Evolutionary conservation across 306 rosid genomes (phyloP).

Genomic region (Biancaea sappan): DNA sequence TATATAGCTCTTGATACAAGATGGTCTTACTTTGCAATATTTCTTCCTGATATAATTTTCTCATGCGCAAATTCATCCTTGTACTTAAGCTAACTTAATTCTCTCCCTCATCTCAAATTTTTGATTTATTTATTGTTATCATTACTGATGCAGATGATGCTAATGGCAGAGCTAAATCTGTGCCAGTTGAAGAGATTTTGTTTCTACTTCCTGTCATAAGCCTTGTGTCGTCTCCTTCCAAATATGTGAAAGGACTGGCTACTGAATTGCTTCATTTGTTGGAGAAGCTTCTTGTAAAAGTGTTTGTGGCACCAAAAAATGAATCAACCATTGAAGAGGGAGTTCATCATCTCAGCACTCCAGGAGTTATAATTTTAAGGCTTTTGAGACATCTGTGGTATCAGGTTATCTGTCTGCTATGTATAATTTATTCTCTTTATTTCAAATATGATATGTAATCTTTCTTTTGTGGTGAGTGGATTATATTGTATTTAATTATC

Average conservation of each 20-base stretch:
- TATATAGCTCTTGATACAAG: background rate
- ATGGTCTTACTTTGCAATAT: constrained; percentile 14
- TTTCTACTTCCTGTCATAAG: constrained; percentile 76
- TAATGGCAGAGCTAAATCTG: constrained; percentile 41
- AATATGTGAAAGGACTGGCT: constrained; percentile 69
- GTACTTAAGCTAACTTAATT: constrained; percentile 14
- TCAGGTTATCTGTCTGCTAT: constrained; percentile 59
- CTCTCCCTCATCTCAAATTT: constrained; percentile 28
- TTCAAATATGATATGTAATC: constrained; percentile 16
- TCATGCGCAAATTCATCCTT: constrained; percentile 20
- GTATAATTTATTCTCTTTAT: constrained; percentile 24
- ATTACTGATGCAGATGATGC: constrained; percentile 57
- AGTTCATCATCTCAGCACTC: constrained; percentile 58
- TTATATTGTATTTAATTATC: constrained; percentile 7
- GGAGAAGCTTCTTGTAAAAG: constrained; percentile 62
- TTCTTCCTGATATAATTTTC: constrained; percentile 20
- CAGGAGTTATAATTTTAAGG: constrained; percentile 65
- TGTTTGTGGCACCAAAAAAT: constrained; percentile 40
- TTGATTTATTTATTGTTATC: constrained; percentile 11
- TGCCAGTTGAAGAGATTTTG: constrained; percentile 71
- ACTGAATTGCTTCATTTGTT: constrained; percentile 67
- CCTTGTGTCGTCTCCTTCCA: constrained; percentile 93
- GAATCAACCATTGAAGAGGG: constrained; percentile 46
- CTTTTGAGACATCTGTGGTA: constrained; percentile 69
- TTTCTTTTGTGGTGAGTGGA: background rate